These are phyloP conservation scores for Avena insularis DNA, from an alignment of 176 grass and related monocot genomes.

Conservation along the genomic window DNA sequence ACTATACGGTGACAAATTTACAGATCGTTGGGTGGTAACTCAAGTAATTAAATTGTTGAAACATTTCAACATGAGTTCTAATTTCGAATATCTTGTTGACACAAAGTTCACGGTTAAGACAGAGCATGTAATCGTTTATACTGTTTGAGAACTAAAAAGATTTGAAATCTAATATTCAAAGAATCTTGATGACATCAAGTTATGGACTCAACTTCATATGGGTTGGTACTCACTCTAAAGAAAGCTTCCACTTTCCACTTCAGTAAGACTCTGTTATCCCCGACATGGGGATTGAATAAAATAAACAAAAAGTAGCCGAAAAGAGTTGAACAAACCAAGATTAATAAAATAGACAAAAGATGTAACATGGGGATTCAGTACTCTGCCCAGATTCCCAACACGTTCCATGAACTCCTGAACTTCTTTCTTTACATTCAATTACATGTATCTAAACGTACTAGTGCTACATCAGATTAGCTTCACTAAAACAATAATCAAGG, in stretches of 20 bases:
- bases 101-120: no score
- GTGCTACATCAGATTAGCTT: background rate
- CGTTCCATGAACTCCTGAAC: background rate
- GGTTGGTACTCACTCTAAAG: background rate
- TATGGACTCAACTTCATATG: background rate
- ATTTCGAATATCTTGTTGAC: no score
- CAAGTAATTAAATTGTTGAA: no score
- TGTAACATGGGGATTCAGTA: background rate
- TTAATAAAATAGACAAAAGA: background rate
- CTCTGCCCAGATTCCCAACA: background rate
- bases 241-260: background rate
- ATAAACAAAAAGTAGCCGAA: background rate
- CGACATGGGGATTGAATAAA: no score
- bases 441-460: background rate
- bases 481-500: background rate
- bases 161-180: no score
- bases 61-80: no score
- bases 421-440: background rate
- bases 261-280: background rate
- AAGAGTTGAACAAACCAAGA: background rate
- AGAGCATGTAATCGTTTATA: no score
- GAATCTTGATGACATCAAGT: no score
- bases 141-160: no score
- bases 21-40: no score
- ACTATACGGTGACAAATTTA: no score